Conservation (phyloP, 192 early-diverging fungal species). For the Gryganskiella cystojenkinii region DNA sequence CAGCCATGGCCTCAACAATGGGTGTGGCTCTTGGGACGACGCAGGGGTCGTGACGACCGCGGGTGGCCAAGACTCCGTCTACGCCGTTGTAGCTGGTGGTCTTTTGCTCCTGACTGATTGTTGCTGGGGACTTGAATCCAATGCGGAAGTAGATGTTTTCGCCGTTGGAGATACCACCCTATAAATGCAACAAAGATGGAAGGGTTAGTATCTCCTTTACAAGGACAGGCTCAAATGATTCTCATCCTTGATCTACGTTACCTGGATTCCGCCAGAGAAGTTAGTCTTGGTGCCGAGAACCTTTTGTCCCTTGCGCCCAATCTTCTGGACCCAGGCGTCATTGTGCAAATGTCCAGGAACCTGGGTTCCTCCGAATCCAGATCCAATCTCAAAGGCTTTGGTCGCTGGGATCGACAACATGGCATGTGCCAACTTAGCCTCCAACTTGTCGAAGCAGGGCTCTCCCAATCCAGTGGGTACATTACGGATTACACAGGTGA, state of each 20-base stretch:
- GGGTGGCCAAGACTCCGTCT: constrained; percentile 84
- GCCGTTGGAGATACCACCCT: constrained; percentile 97
- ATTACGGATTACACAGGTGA: constrained; percentile 97
- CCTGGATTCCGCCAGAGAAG: constrained; percentile 94
- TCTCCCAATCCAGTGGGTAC: constrained; percentile 93
- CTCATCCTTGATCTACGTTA: constrained; percentile 6
- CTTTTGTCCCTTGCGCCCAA: constrained; percentile 58
- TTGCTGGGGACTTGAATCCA: constrained; percentile 97
- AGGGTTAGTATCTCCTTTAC: too few species aligned
- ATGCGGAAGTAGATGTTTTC: constrained; percentile 97
- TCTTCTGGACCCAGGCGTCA: constrained; percentile 83
- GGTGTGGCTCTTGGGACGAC: constrained; percentile 96
- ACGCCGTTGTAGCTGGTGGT: constrained; percentile 90
- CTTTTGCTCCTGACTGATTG: constrained; percentile 90
- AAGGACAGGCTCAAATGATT: background rate
- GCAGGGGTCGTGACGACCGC: constrained; percentile 97
- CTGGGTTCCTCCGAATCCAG: constrained; percentile 89
- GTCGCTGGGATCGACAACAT: constrained; percentile 99
- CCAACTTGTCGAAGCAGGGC: constrained; percentile 98
- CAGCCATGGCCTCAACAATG: constrained; percentile 98
- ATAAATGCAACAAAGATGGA: background rate
- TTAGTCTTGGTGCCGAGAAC: constrained; percentile 89
- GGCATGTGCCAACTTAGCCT: constrained; percentile 95
- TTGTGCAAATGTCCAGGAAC: constrained; percentile 94
- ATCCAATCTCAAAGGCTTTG: constrained; percentile 98